These are phyloP conservation scores for Xerocomellus chrysenteron DNA, from an alignment of 768 basidiomycete species.

Conservation along the genomic window DNA sequence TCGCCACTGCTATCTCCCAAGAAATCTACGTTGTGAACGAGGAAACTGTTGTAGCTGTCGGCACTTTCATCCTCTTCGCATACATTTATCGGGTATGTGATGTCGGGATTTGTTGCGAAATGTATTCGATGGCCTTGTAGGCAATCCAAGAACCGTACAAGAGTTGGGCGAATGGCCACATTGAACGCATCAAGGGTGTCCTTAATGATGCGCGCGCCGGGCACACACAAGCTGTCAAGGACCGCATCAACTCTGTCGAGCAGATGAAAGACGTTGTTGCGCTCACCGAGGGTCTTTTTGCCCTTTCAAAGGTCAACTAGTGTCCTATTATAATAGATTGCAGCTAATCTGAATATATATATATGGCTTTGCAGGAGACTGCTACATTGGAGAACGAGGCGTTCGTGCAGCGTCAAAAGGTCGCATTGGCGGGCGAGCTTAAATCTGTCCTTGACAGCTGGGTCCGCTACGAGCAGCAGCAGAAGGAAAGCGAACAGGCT, in stretches of 20 bases:
- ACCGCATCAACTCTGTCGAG: constrained; percentile 86
- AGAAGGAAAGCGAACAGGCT: constrained; percentile 94
- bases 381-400: constrained; percentile 86
- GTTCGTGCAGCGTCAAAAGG: constrained; percentile 89
- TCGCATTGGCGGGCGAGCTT: constrained; percentile 81
- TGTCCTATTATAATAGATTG: neutral
- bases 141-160: constrained; percentile 82
- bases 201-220: constrained; percentile 80
- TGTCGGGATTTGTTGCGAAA: neutral
- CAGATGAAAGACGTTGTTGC: constrained; percentile 96
- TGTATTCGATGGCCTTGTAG: constrained; percentile 38
- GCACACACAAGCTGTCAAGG: constrained; percentile 91
- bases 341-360: neutral
- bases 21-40: constrained; percentile 98
- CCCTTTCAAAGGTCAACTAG: constrained; percentile 76
- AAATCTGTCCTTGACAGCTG: constrained; percentile 96
- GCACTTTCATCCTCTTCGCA: constrained; percentile 78
- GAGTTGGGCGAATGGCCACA: constrained; percentile 89
- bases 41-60: constrained; percentile 86
- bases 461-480: constrained; percentile 96
- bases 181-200: constrained; percentile 77
- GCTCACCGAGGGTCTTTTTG: constrained; percentile 87
- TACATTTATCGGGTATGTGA: constrained; percentile 74
- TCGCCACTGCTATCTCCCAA: constrained; percentile 92
- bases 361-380: constrained; percentile 62